A percentile compares a stretch with the other conserved stretches of the same genome.
Conservation (phyloP, 106 monocot species). For the Cymbidium sinense region DNA sequence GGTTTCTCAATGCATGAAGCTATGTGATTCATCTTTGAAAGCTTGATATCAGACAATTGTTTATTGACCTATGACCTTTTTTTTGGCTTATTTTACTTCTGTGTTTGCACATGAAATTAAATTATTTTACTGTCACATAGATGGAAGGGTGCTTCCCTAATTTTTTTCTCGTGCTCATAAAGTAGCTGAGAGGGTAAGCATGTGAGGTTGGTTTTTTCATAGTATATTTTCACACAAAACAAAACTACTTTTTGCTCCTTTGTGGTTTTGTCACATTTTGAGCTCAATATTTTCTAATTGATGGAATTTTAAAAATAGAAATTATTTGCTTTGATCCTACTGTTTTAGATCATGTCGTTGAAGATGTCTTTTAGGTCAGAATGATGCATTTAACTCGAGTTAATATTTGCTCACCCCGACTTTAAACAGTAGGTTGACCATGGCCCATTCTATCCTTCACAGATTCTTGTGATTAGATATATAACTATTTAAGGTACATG, state of each 20-base stretch:
- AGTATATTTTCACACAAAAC: neutral
- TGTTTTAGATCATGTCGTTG: neutral
- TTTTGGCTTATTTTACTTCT: neutral
- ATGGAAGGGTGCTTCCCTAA: neutral
- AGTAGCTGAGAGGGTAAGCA: no score
- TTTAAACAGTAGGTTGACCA: neutral
- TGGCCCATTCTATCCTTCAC: neutral
- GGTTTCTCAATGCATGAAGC: neutral
- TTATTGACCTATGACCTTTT: neutral
- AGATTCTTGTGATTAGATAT: neutral
- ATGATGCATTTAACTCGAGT: neutral
- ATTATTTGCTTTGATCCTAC: neutral
- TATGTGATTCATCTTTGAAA: neutral
- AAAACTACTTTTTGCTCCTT: neutral
- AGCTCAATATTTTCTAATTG: neutral
- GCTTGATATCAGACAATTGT: neutral
- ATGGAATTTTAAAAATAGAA: neutral
- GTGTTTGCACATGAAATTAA: neutral
- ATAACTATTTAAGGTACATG: neutral
- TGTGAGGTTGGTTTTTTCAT: neutral
- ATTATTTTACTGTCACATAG: neutral
- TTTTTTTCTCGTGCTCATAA: neutral
- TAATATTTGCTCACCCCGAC: neutral
- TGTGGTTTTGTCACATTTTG: neutral
- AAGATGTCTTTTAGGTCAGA: neutral